Conservation (phyloP, 371 early-diverging fungal genomes). For the Umbelopsis sp. region DNA sequence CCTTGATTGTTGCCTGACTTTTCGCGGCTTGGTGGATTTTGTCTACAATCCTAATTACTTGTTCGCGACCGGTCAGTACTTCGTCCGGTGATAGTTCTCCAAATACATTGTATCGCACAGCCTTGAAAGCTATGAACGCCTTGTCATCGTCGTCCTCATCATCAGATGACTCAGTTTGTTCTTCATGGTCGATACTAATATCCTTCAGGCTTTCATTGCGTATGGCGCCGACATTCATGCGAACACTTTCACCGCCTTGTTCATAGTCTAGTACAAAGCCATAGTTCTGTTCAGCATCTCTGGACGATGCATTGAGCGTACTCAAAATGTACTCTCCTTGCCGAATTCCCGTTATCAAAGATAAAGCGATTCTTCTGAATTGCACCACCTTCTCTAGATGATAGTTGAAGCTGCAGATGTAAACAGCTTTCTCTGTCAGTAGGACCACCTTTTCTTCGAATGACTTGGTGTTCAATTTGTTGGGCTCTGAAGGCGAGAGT, state of each 20-base stretch:
- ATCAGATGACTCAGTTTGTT: constrained; percentile 9
- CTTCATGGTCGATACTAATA: constrained; percentile 27
- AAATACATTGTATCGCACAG: constrained; percentile 44
- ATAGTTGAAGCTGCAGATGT: constrained; percentile 77
- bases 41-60: constrained; percentile 37
- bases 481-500: constrained; percentile 52
- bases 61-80: constrained; percentile 38
- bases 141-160: constrained; percentile 18
- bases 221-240: constrained; percentile 67
- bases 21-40: constrained; percentile 27
- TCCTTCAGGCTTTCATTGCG: constrained; percentile 46
- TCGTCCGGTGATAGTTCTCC: constrained; percentile 43
- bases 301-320: constrained; percentile 42
- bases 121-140: constrained; percentile 39
- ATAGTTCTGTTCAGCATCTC: constrained; percentile 57
- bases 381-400: constrained; percentile 73
- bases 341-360: constrained; percentile 60
- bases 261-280: constrained; percentile 58
- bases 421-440: constrained; percentile 68
- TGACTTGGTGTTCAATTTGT: constrained; percentile 29
- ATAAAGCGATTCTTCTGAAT: constrained; percentile 64
- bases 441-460: constrained; percentile 77
- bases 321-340: constrained; percentile 63
- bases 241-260: constrained; percentile 51
- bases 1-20: not conserved